A percentile compares a stretch with the other conserved stretches of the same genome.
phyloP scores from a whole-genome alignment of 108 stramenopile genomes.

The Mayamaea pseudoterrestris region DNA sequence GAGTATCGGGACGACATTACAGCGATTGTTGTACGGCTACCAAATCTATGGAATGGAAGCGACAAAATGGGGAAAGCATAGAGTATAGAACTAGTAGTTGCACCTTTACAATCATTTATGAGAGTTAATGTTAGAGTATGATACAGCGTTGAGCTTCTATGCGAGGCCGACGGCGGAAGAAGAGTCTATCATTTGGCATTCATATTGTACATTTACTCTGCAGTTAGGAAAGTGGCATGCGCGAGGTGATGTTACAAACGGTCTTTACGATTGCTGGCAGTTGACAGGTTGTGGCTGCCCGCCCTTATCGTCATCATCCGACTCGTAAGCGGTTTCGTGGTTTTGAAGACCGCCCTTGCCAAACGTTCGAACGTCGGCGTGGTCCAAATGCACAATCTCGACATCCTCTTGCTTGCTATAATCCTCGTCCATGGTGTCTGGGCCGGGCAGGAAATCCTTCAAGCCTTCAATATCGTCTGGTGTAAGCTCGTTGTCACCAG shows the following conservation, averaged over 20 bases:
- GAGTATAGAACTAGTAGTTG: too few species aligned
- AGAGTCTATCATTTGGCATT: too few species aligned
- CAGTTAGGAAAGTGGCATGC: too few species aligned
- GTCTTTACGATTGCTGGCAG: conserved; percentile 70
- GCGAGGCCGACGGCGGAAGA: too few species aligned
- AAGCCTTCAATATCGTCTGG: conserved; percentile 35
- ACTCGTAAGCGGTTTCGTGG: conserved; percentile 51
- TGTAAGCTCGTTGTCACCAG: conserved; percentile 41
- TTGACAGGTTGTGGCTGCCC: conserved; percentile 60
- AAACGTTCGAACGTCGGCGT: conserved; percentile 68
- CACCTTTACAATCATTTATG: too few species aligned
- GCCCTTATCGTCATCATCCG: conserved; percentile 56
- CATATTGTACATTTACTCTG: too few species aligned
- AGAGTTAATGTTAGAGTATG: too few species aligned
- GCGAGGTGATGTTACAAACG: not conserved
- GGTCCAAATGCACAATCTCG: conserved; percentile 69
- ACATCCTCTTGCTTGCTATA: conserved; percentile 59
- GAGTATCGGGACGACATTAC: conserved; percentile 97
- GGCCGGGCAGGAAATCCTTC: conserved; percentile 52
- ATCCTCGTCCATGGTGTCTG: conserved; percentile 54
- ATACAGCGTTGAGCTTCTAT: too few species aligned
- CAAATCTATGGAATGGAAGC: conserved; percentile 41
- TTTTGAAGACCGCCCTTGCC: conserved; percentile 61
- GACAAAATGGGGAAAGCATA: too few species aligned
- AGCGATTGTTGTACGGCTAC: conserved; percentile 72